These are phyloP conservation scores for Xylariomycetidae sp. DNA, from an alignment of 2,329 filamentous ascomycete genomes.

Conservation along the genomic window DNA sequence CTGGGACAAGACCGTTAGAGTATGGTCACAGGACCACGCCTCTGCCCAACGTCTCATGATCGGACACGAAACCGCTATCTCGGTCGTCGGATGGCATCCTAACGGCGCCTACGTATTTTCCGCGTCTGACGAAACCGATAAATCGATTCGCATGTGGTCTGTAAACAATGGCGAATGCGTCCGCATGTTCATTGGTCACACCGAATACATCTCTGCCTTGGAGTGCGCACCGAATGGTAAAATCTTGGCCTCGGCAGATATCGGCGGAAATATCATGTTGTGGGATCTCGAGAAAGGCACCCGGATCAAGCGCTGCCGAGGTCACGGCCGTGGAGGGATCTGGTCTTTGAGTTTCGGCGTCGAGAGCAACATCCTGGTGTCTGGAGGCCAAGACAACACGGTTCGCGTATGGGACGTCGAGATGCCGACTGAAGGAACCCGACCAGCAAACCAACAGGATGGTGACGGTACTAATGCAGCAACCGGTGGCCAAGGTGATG, in stretches of 20 bases:
- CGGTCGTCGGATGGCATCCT: slow-evolving; percentile 86
- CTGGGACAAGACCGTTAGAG: slow-evolving; percentile 82
- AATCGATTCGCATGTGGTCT: slow-evolving; percentile 96
- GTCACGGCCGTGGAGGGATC: slow-evolving; percentile 89
- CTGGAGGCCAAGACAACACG: slow-evolving; percentile 85
- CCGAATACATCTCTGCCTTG: slow-evolving; percentile 78
- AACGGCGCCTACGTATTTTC: slow-evolving; percentile 94
- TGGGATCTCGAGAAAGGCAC: slow-evolving; percentile 90
- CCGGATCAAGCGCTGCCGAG: slow-evolving; percentile 86
- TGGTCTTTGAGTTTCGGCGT: slow-evolving; percentile 92
- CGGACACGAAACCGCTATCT: slow-evolving; percentile 91
- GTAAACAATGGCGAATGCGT: slow-evolving; percentile 83
- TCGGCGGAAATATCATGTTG: slow-evolving; percentile 82
- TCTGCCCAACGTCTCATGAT: slow-evolving; percentile 83
- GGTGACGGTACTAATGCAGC: slow-evolving; percentile 38
- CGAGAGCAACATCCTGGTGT: slow-evolving; percentile 85
- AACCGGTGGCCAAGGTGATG: slow-evolving; percentile 35
- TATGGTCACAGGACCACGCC: slow-evolving; percentile 92
- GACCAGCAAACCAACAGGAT: slow-evolving; percentile 32
- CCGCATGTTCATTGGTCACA: slow-evolving; percentile 87
- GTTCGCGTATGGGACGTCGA: slow-evolving; percentile 92
- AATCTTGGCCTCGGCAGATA: slow-evolving; percentile 85
- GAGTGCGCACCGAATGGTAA: slow-evolving; percentile 85
- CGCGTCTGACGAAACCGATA: slow-evolving; percentile 76
- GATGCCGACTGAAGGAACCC: slow-evolving; percentile 58